Evolutionary conservation across 805 yeast genomes (phyloP).

Genomic region (Blastobotrys mokoenaii): DNA sequence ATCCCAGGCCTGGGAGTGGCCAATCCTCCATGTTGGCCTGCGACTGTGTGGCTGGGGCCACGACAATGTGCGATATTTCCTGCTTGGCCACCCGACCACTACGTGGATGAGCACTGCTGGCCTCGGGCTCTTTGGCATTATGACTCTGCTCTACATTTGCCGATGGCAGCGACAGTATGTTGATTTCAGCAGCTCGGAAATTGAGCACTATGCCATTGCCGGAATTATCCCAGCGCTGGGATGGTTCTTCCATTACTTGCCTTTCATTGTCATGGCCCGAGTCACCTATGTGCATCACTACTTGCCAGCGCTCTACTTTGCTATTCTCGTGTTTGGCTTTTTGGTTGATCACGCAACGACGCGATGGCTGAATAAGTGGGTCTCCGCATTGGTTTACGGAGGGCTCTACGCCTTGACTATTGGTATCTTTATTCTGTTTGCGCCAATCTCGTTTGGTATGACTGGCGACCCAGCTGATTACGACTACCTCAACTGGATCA

Average conservation of each 20-base stretch:
- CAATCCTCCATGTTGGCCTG: conserved; percentile 55
- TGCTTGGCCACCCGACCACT: conserved; percentile 56
- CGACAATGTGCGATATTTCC: conserved; percentile 47
- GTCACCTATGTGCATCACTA: conserved; percentile 96
- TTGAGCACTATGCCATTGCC: conserved; percentile 44
- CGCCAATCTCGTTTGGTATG: conserved; percentile 81
- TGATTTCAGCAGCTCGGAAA: conserved; percentile 34
- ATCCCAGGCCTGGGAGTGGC: conserved; percentile 81
- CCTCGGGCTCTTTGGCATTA: conserved; percentile 35
- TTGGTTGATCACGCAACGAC: conserved; percentile 42
- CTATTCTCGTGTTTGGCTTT: conserved; percentile 67
- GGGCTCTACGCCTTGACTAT: conserved; percentile 43
- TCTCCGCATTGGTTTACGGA: conserved; percentile 31
- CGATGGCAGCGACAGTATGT: conserved; percentile 67
- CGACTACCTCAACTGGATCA: conserved; percentile 44
- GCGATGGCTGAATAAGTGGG: conserved; percentile 24
- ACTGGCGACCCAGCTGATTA: conserved; percentile 41
- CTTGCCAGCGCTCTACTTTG: conserved; percentile 91
- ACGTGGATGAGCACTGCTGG: conserved; percentile 56
- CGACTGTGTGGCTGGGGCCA: conserved; percentile 71
- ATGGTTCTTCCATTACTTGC: conserved; percentile 82
- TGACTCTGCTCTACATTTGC: conserved; percentile 31
- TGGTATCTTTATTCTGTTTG: conserved; percentile 50
- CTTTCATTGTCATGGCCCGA: conserved; percentile 90
- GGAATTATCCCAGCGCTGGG: conserved; percentile 83